A percentile compares a stretch with the other conserved stretches of the same genome.
Conservation (phyloP, 176 grass and related monocot species). For the Carex myosuroides region DNA sequence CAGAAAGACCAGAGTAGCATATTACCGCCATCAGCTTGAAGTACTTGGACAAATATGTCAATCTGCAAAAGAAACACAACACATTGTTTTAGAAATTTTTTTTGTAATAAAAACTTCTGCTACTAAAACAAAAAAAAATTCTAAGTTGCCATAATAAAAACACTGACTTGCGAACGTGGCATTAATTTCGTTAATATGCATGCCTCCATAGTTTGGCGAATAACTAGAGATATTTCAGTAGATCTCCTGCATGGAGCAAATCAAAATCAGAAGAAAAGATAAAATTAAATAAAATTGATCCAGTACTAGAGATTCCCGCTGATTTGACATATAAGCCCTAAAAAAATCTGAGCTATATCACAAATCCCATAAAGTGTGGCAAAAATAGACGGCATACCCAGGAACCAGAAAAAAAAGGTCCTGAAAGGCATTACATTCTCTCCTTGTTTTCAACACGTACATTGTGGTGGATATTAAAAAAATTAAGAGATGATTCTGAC, state of each 20-base stretch:
- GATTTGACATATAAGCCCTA: neutral
- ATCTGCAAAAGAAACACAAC: conserved; percentile 42
- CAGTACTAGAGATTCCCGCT: neutral
- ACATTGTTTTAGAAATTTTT: neutral
- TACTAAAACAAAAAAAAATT: neutral
- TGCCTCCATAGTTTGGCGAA: conserved; percentile 94
- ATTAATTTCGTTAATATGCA: conserved; percentile 83
- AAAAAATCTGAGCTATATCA: neutral
- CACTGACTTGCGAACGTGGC: conserved; percentile 71
- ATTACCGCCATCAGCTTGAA: conserved; percentile 96
- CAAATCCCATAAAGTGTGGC: neutral
- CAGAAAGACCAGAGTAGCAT: neutral
- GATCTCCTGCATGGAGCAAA: conserved; percentile 48
- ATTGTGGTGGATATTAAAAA: neutral
- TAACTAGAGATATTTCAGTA: conserved; percentile 97
- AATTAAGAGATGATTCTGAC: neutral
- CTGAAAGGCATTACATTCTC: neutral
- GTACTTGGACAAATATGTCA: conserved; percentile 98
- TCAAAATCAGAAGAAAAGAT: neutral
- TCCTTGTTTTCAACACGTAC: neutral
- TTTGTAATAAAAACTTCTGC: neutral
- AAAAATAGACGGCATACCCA: neutral
- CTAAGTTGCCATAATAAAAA: neutral
- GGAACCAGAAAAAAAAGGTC: neutral
- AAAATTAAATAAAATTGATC: neutral